Conservation (phyloP, 1,139 yeast species). For the Sugiyamaella grinbergsii region DNA sequence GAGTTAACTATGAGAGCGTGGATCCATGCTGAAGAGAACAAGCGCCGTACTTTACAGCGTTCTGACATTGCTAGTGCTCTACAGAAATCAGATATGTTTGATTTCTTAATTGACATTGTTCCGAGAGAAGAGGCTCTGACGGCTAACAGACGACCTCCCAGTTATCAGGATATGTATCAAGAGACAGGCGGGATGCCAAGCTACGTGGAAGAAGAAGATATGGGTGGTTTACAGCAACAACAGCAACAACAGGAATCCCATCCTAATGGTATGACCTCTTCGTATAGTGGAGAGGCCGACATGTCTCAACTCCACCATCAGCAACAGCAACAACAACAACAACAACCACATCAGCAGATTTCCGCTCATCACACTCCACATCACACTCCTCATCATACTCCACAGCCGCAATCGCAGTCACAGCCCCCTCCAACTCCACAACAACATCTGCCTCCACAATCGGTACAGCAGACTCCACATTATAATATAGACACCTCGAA, state of each 20-base stretch:
- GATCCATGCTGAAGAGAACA: constrained; percentile 97
- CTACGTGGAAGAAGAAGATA: constrained; percentile 7
- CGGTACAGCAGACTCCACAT: constrained; percentile 6
- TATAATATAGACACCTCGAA: constrained; percentile 5
- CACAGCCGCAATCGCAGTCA: constrained; percentile 7
- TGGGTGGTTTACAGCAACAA: constrained; percentile 17
- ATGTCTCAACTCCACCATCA: constrained; percentile 15
- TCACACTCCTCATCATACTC: constrained; percentile 7
- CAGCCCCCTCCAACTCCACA: constrained; percentile 9
- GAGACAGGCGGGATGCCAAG: constrained; percentile 8
- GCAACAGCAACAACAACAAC: constrained; percentile 20
- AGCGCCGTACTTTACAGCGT: constrained; percentile 88
- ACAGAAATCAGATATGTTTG: constrained; percentile 95
- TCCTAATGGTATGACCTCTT: constrained; percentile 15
- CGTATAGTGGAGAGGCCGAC: constrained; percentile 4
- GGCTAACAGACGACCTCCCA: constrained; percentile 18
- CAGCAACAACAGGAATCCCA: constrained; percentile 12
- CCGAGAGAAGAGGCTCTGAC: constrained; percentile 58
- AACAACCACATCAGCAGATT: constrained; percentile 8
- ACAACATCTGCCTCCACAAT: too few relatives aligned
- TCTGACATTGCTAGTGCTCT: constrained; percentile 95
- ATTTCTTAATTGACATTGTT: constrained; percentile 90
- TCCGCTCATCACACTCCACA: constrained; percentile 11
- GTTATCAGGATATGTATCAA: constrained; percentile 13
- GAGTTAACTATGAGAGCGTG: constrained; percentile 98